Evolutionary conservation across 176 grass and related monocot genomes (phyloP).

Genomic region (Oryza glaberrima): DNA sequence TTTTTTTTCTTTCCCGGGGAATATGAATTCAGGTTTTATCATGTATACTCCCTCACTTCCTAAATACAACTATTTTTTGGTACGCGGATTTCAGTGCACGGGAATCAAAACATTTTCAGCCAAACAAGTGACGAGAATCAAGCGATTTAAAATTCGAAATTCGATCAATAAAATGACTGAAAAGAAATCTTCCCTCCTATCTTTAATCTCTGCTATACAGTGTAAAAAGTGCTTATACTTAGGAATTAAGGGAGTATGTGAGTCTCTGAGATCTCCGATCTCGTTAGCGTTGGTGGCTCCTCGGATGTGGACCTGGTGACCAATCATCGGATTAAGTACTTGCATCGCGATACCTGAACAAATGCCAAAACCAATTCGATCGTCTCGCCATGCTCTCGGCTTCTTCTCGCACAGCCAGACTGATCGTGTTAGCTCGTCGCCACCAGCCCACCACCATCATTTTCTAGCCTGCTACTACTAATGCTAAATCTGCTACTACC

Average conservation of each 20-base stretch:
- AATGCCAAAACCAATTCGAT: background rate
- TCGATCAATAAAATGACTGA: no score
- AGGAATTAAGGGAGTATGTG: background rate
- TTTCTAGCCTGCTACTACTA: background rate
- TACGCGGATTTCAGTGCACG: no score
- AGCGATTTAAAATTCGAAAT: no score
- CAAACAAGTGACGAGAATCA: no score
- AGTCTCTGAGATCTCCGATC: background rate
- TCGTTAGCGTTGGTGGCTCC: background rate
- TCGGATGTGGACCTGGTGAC: background rate
- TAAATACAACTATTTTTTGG: no score
- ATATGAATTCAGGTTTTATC: background rate
- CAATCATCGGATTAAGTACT: background rate
- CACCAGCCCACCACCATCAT: background rate
- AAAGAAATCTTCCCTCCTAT: no score
- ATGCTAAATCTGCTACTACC: no score
- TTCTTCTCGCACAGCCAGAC: background rate
- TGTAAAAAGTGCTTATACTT: no score
- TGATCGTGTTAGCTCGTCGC: background rate
- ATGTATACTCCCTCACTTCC: background rate
- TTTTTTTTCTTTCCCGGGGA: background rate
- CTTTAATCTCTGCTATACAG: no score
- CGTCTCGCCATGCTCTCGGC: background rate
- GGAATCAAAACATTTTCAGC: no score
- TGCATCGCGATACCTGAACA: background rate